Base-by-base conservation (phyloP, 2,329 filamentous ascomycete genomes). In the Dothideomycetes sp. region DNA sequence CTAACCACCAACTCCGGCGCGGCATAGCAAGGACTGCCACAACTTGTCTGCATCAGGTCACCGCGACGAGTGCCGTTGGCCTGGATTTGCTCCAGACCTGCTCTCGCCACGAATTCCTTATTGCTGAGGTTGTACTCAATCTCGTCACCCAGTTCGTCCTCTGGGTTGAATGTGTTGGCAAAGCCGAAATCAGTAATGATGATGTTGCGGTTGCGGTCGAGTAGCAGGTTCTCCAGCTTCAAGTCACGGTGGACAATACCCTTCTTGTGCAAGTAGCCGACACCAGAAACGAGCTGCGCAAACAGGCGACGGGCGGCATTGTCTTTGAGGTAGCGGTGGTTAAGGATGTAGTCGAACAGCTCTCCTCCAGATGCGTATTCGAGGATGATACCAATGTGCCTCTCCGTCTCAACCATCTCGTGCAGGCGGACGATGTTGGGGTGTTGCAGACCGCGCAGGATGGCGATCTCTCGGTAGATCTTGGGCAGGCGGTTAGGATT, bases 131-230 rank as follows among this genome's bases (percentile, higher is more conserved):
- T 84, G 54, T 86, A 76, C 62, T 96, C 91, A 50, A 95, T 83
- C 45, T 95, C 88, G 45, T 94, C 86, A 4, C 76, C 78, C 27
- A 98, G 72, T 59, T 95, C 87, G 56, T 98, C 91, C 24, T 70
- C 67, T 0, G 91, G 78, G 56, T 95, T 84, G 57, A 98, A 98
- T 0, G 88, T 96, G 63, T 98, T 98, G 51, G 91, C 91, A 60
- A 98, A 98, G 13, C 91, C 91, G 64, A 98, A 98, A 64, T 98
- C 91, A 12, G 91, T 98, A 58, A 98, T 98, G 65, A 98, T 98
- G 57, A 98, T 96, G 68, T 98, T 98, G 48, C 87, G 82, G 59
- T 98, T 95, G 48, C 89, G 82, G 64, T 98, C 91, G 37, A 98
- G 73, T 25, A 98, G 73, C 53, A 98, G 63, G 57, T 98, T 98